phyloP scores from a whole-genome alignment of 129 eudicot genomes.

The Artemisia argyi region DNA sequence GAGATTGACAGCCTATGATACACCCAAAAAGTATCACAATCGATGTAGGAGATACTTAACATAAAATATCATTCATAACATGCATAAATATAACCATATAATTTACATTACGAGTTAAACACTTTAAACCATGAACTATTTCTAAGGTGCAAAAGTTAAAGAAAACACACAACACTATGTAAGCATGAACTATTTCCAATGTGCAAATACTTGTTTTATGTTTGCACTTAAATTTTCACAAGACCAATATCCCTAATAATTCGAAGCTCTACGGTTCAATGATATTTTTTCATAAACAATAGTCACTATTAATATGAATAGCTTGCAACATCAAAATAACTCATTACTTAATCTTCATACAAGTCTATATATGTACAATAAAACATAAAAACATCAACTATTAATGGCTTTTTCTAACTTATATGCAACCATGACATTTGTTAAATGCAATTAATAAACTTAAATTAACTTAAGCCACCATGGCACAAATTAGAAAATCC shows the following conservation, averaged over 20 bases:
- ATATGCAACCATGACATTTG: no score
- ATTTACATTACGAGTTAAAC: neutral
- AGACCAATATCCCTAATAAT: neutral
- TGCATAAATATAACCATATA: neutral
- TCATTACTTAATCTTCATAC: slow-evolving; percentile 7
- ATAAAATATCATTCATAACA: neutral
- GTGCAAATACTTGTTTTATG: neutral
- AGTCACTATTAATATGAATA: neutral
- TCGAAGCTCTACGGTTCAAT: no score
- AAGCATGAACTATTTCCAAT: neutral
- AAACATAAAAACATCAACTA: no score
- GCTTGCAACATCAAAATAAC: slow-evolving; percentile 1
- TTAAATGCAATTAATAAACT: no score
- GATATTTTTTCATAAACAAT: neutral
- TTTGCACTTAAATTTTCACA: neutral
- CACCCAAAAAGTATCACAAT: neutral
- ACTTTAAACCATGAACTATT: neutral
- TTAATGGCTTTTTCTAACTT: no score
- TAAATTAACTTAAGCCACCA: no score
- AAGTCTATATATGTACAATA: neutral
- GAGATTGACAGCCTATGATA: slow-evolving; percentile 57
- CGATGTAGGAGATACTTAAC: neutral
- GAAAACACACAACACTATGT: neutral
- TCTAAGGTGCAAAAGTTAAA: neutral
- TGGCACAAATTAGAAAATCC: no score